A percentile compares a stretch with the other conserved stretches of the same genome.
phyloP scores from a whole-genome alignment of 495 filamentous ascomycete genomes.

The Xylaria bambusicola region DNA sequence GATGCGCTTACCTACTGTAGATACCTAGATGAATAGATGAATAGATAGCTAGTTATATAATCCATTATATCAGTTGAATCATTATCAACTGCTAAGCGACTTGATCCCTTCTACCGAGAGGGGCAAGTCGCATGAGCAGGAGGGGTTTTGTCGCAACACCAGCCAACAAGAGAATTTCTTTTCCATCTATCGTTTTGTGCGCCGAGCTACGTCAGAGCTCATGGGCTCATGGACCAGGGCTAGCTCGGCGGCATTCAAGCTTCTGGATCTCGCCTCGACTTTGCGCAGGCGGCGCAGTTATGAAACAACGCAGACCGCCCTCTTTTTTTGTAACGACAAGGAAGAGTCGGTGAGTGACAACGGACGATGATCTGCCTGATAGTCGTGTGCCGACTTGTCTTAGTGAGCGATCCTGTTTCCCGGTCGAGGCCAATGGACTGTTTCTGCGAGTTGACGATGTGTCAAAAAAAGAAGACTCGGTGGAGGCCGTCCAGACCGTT shows the following conservation, averaged over 20 bases:
- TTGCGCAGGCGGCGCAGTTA: slow-evolving; percentile 17
- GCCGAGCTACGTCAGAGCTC: slow-evolving; percentile 17
- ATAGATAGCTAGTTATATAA: too few relatives aligned
- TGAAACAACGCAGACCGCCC: slow-evolving; percentile 19
- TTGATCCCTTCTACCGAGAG: slow-evolving; percentile 9
- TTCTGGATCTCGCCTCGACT: slow-evolving; percentile 3
- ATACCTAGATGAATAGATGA: background rate
- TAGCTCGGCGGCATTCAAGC: slow-evolving; percentile 9
- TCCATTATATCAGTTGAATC: too few relatives aligned
- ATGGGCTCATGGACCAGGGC: slow-evolving; percentile 6
- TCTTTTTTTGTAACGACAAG: slow-evolving; percentile 1
- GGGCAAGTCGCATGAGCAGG: slow-evolving; percentile 23
- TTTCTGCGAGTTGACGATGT: slow-evolving; percentile 14
- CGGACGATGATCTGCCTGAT: slow-evolving; percentile 15
- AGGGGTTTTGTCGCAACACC: slow-evolving; percentile 13
- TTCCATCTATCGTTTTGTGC: slow-evolving; percentile 17
- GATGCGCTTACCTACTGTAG: background rate
- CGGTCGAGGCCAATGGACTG: slow-evolving; percentile 15
- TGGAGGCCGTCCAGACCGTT: slow-evolving; percentile 17
- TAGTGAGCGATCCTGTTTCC: slow-evolving; percentile 15
- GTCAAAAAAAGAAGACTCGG: slow-evolving; percentile 17
- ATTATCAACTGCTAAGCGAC: slow-evolving; percentile 9
- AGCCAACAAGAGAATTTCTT: slow-evolving; percentile 17
- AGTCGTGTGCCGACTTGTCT: slow-evolving; percentile 14
- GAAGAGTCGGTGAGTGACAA: slow-evolving; percentile 23